These are phyloP conservation scores for Metroxylon sagu DNA, from an alignment of 176 grass and related monocot species.

Conservation along the genomic window DNA sequence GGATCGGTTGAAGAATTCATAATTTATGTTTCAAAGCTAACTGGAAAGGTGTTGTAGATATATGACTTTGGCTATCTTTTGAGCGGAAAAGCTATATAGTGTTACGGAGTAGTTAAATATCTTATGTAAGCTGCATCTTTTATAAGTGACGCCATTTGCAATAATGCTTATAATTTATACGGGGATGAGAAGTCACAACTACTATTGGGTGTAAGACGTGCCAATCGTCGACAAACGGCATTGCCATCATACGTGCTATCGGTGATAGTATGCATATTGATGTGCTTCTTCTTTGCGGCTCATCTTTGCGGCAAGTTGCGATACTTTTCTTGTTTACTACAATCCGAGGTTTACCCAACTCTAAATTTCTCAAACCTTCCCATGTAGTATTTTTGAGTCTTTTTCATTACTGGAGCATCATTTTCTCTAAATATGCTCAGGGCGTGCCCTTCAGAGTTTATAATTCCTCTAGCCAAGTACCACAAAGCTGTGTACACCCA, in stretches of 20 bases:
- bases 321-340: conserved; percentile 88
- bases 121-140: no score
- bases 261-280: conserved; percentile 96
- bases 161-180: neutral
- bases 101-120: no score
- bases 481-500: conserved; percentile 72
- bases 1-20: no score
- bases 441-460: conserved; percentile 81
- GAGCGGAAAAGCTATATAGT: no score
- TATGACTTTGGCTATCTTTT: no score
- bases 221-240: conserved; percentile 41
- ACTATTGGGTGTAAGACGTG: conserved; percentile 72
- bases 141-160: neutral
- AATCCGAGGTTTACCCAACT: conserved; percentile 53
- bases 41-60: no score
- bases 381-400: neutral
- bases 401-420: neutral
- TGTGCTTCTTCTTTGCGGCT: conserved; percentile 81
- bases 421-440: conserved; percentile 22
- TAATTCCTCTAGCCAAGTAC: conserved; percentile 71
- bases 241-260: conserved; percentile 85
- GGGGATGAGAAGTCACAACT: conserved; percentile 97
- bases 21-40: no score
- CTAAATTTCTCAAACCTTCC: no score
- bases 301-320: conserved; percentile 74